These are phyloP conservation scores for Oryza glumipatula DNA, from an alignment of 176 grass and related monocot species.

Conservation along the genomic window DNA sequence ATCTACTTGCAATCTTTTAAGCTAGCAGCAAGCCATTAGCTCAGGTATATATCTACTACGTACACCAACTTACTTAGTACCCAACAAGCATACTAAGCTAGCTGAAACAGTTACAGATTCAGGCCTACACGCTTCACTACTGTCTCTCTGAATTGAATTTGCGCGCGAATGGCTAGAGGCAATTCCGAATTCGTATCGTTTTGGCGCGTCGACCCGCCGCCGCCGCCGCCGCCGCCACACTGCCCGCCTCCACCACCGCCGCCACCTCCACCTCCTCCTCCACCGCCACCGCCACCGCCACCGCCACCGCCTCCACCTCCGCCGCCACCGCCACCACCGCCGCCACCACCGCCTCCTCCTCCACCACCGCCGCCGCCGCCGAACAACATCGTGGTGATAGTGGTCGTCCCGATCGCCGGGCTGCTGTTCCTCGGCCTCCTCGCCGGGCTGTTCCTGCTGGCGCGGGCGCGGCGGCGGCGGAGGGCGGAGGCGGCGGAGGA, in stretches of 20 bases:
- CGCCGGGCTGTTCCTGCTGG: constrained; percentile 26
- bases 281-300: neutral
- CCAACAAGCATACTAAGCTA: no score
- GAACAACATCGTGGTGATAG: neutral
- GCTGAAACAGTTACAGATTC: no score
- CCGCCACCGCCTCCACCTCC: neutral
- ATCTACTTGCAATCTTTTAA: neutral
- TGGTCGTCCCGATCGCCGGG: constrained; percentile 41
- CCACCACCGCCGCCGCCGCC: neutral
- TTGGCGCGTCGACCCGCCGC: neutral
- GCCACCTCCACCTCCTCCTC: neutral
- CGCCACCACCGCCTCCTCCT: neutral
- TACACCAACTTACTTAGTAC: no score
- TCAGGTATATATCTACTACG: no score
- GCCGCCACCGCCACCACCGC: neutral
- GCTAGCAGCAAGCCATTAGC: no score
- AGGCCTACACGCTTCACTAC: no score
- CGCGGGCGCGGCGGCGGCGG: neutral
- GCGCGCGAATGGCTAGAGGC: no score
- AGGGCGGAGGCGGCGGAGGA: neutral
- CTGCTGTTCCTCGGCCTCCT: constrained; percentile 43
- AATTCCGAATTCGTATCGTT: no score
- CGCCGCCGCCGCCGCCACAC: no score
- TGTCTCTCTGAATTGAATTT: no score
- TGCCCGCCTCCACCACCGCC: no score